A percentile compares a stretch with the other conserved stretches of the same genome.
phyloP scores from a whole-genome alignment of 2,329 filamentous ascomycete genomes.

The Fusarium anthophilum region DNA sequence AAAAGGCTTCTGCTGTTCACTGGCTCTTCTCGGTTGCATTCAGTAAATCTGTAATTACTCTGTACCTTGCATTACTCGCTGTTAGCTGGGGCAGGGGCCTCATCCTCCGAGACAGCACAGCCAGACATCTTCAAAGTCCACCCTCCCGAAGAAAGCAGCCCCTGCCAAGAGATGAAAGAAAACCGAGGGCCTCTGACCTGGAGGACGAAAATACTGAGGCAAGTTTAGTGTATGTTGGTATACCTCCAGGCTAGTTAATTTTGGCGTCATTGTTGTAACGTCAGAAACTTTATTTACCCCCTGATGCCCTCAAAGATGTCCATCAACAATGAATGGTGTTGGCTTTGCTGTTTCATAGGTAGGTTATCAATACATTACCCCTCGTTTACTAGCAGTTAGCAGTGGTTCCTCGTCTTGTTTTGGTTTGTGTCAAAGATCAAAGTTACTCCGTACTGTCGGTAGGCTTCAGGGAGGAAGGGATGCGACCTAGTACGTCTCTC shows the following conservation, averaged over 20 bases:
- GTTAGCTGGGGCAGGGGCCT: constrained; percentile 19
- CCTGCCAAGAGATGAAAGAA: not conserved
- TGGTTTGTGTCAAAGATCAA: not conserved
- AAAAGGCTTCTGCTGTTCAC: not conserved
- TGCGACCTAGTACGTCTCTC: constrained; percentile 2
- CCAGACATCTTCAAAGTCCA: constrained; percentile 25
- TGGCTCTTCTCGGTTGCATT: not conserved
- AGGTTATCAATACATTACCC: constrained; percentile 7
- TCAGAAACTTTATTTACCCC: not conserved
- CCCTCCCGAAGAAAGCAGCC: constrained; percentile 15
- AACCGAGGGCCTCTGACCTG: not conserved
- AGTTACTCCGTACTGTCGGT: not conserved
- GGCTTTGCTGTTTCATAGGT: constrained; percentile 36
- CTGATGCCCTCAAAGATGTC: not conserved
- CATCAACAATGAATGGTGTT: constrained; percentile 8
- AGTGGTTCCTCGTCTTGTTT: constrained; percentile 19
- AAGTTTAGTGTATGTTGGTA: not conserved
- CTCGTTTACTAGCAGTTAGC: constrained; percentile 19
- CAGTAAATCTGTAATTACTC: constrained; percentile 16
- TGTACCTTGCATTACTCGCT: constrained; percentile 36
- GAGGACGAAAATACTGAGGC: not conserved
- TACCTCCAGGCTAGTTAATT: not conserved
- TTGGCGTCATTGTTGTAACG: not conserved
- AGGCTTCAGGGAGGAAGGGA: not conserved
- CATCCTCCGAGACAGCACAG: constrained; percentile 12